These are phyloP conservation scores for Trichoderma citrinoviride DNA, from an alignment of 2,329 filamentous ascomycete genomes.

Conservation along the genomic window DNA sequence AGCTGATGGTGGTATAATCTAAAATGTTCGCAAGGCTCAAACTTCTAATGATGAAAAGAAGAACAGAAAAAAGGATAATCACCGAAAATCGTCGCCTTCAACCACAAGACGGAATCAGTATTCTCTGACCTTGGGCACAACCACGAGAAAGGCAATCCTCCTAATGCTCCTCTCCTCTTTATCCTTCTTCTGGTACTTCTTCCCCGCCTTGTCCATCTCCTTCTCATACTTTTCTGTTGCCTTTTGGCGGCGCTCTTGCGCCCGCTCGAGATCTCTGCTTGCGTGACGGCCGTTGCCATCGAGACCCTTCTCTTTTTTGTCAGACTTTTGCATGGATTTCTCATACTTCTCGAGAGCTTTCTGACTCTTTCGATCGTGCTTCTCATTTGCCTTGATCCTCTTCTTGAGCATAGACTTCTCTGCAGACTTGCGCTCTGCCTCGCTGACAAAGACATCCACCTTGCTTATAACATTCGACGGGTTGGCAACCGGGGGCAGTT, in stretches of 20 bases:
- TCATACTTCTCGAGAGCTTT: background rate
- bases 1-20: no score
- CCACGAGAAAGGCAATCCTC: background rate
- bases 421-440: background rate
- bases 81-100: background rate
- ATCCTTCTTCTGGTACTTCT: background rate
- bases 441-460: background rate
- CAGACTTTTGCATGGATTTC: background rate
- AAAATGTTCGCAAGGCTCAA: no score
- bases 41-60: no score
- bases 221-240: background rate
- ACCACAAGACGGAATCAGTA: background rate
- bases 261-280: background rate
- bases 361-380: background rate
- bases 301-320: background rate
- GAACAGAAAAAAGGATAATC: no score
- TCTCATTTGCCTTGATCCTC: background rate
- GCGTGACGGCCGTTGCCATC: background rate
- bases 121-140: background rate
- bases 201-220: background rate
- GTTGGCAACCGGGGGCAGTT: background rate
- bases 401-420: slow-evolving; percentile 11
- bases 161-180: background rate
- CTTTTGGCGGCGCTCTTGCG: background rate
- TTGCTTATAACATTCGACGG: background rate